Conservation (phyloP, 257 asterid species). For the Verbena officinalis region DNA sequence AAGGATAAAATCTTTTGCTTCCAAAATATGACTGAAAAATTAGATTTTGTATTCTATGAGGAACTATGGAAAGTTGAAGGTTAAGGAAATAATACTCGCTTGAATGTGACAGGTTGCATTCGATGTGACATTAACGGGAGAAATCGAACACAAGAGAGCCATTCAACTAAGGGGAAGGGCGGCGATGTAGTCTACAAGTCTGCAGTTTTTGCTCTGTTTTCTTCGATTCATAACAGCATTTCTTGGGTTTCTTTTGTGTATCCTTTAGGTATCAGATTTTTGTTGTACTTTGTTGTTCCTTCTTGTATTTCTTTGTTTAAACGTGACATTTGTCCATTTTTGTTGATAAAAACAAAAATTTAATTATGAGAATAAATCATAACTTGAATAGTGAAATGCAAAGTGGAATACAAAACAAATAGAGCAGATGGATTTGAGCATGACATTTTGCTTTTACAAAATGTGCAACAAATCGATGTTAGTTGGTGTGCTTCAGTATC, state of each 20-base stretch:
- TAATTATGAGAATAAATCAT: too few species aligned
- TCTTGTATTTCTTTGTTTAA: too few species aligned
- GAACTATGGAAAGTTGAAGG: not conserved
- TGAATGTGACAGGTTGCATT: conserved; percentile 45
- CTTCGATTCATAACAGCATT: not conserved
- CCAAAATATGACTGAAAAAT: not conserved
- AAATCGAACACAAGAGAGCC: conserved; percentile 41
- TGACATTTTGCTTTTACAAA: too few species aligned
- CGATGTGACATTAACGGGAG: conserved; percentile 51
- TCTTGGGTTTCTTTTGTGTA: not conserved
- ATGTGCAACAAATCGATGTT: too few species aligned
- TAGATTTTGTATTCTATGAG: not conserved
- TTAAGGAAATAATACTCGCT: not conserved
- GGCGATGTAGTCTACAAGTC: conserved; percentile 35
- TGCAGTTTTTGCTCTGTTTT: not conserved
- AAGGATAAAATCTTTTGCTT: not conserved
- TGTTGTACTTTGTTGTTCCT: too few species aligned
- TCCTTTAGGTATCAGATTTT: not conserved
- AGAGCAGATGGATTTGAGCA: too few species aligned
- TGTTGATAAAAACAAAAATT: too few species aligned
- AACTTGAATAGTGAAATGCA: too few species aligned
- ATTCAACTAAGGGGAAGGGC: conserved; percentile 60
- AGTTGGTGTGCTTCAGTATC: too few species aligned
- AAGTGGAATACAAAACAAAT: too few species aligned
- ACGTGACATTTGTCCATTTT: too few species aligned